Conservation (phyloP, 2,329 filamentous ascomycete species). For the Neodidymelliopsis sp. region DNA sequence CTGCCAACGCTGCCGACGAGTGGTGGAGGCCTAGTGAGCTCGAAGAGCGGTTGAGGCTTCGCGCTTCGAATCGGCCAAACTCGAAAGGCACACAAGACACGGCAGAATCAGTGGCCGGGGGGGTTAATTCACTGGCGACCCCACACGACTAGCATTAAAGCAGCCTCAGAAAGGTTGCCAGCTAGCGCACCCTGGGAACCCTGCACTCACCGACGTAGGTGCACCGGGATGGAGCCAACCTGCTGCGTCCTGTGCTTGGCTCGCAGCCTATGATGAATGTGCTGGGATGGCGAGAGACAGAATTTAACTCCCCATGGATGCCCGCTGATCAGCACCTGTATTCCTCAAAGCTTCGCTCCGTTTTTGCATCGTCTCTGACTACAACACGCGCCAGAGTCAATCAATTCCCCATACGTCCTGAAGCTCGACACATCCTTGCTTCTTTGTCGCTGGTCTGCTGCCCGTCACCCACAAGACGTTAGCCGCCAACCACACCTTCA, state of each 20-base stretch:
- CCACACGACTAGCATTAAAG: slow-evolving; percentile 40
- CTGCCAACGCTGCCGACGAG: slow-evolving; percentile 26
- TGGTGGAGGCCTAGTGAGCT: slow-evolving; percentile 3
- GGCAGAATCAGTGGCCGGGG: no score
- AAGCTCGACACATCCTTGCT: slow-evolving; percentile 42
- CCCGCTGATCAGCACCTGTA: slow-evolving; percentile 44
- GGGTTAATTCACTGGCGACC: slow-evolving; percentile 23
- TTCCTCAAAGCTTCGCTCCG: slow-evolving; percentile 39
- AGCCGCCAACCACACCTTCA: slow-evolving; percentile 28
- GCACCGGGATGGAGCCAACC: slow-evolving; percentile 41
- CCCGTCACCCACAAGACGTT: slow-evolving; percentile 33
- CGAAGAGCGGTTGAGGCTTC: slow-evolving; percentile 27
- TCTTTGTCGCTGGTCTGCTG: slow-evolving; percentile 43
- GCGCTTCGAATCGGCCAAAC: slow-evolving; percentile 19
- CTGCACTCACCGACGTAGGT: slow-evolving; percentile 37
- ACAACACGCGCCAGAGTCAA: slow-evolving; percentile 33
- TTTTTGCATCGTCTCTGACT: slow-evolving; percentile 37
- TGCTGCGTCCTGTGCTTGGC: slow-evolving; percentile 45
- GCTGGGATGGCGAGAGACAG: slow-evolving; percentile 44
- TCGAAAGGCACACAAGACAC: slow-evolving; percentile 24
- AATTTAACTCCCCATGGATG: slow-evolving; percentile 33
- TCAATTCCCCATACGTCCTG: slow-evolving; percentile 43
- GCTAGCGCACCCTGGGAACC: slow-evolving; percentile 29
- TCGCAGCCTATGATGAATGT: slow-evolving; percentile 49
- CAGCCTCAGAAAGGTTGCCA: no score